These are phyloP conservation scores for Naganishia friedmannii DNA, from an alignment of 768 basidiomycete genomes.

Conservation along the genomic window DNA sequence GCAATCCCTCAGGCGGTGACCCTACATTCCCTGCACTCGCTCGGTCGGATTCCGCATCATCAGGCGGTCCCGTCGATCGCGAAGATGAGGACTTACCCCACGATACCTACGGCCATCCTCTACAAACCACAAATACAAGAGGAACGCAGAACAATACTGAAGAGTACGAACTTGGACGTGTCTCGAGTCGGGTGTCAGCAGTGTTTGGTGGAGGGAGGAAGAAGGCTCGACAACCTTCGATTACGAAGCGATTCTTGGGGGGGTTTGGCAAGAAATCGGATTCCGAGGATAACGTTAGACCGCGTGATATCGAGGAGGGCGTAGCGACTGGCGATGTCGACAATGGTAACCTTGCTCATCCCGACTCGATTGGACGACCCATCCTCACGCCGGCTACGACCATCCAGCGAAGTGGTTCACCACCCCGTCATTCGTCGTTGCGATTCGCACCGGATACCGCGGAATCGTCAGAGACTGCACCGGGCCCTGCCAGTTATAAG, in stretches of 20 bases:
- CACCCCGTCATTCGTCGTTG: conserved; percentile 34
- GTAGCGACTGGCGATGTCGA: neutral
- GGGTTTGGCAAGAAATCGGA: conserved; percentile 24
- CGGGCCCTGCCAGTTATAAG: conserved; percentile 32
- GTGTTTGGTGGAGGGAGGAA: conserved; percentile 16
- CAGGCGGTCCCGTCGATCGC: neutral
- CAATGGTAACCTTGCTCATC: neutral
- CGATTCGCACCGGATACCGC: conserved; percentile 43
- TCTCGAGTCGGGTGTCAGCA: conserved; percentile 18
- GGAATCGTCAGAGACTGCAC: conserved; percentile 44
- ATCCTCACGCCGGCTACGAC: conserved; percentile 9
- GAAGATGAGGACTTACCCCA: conserved; percentile 1
- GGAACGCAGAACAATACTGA: conserved; percentile 2
- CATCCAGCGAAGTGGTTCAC: conserved; percentile 19
- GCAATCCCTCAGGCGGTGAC: neutral
- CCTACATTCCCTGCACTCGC: neutral
- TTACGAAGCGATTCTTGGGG: conserved; percentile 9
- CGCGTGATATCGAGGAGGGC: conserved; percentile 14
- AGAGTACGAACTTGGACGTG: conserved; percentile 22
- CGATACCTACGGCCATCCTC: conserved; percentile 1
- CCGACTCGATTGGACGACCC: conserved; percentile 3
- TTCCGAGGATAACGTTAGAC: conserved; percentile 13
- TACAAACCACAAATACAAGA: conserved; percentile 10
- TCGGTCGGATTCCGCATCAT: conserved; percentile 1
- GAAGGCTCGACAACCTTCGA: conserved; percentile 16